phyloP scores from a whole-genome alignment of 352 stramenopile species.

The Blastocystis sp. region DNA sequence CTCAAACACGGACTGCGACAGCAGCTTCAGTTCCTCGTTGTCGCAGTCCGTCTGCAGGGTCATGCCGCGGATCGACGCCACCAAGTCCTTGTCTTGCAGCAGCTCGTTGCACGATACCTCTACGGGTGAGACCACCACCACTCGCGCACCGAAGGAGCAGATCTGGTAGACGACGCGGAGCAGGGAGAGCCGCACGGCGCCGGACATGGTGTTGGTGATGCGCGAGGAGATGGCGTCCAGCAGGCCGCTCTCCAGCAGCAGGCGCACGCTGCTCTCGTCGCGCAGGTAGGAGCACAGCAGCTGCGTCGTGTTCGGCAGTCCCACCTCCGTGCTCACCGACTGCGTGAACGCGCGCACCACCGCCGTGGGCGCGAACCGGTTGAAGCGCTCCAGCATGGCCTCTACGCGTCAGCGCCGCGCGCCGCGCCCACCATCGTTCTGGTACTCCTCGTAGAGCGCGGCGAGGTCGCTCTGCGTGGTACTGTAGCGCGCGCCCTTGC shows the following conservation, averaged over 20 bases:
- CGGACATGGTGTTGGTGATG: not conserved
- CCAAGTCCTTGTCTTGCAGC: constrained; percentile 23
- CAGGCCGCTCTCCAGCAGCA: constrained; percentile 17
- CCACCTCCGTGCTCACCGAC: constrained; percentile 1
- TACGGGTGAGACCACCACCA: not conserved
- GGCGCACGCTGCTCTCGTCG: constrained; percentile 6
- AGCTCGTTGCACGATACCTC: constrained; percentile 6
- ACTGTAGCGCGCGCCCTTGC: constrained; percentile 6
- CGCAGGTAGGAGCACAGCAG: constrained; percentile 21
- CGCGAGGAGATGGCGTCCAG: not conserved
- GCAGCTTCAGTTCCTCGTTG: not conserved
- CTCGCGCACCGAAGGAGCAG: not conserved
- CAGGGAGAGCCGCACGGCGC: not conserved
- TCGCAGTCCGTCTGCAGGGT: not conserved
- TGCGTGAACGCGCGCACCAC: not conserved
- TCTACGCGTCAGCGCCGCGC: not conserved
- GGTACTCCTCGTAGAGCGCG: constrained; percentile 6
- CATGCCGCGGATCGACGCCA: not conserved
- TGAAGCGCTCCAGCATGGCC: not conserved
- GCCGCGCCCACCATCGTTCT: not conserved
- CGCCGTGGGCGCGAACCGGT: not conserved
- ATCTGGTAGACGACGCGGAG: not conserved
- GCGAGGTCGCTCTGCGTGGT: not conserved
- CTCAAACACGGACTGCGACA: not conserved
- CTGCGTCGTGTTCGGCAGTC: not conserved